Evolutionary conservation across 371 early-diverging fungal species (phyloP).

Genomic region (Sanchytrium tribonematis): DNA sequence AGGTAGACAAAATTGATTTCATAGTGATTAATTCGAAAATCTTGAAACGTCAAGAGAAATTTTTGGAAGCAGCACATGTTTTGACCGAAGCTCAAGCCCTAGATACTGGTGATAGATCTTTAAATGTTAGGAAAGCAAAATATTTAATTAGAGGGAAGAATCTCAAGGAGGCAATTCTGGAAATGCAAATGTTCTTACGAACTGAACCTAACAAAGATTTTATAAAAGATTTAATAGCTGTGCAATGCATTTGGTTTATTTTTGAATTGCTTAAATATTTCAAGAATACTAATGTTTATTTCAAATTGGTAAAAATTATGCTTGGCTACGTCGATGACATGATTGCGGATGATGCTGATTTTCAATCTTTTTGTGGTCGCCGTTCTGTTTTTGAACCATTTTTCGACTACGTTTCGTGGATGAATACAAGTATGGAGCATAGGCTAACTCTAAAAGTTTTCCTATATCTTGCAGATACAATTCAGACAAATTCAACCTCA

Average conservation of each 20-base stretch:
- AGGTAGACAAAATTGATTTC: neutral
- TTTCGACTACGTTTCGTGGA: neutral
- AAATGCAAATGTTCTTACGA: neutral
- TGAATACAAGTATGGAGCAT: neutral
- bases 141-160: neutral
- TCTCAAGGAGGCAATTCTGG: neutral
- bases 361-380: neutral
- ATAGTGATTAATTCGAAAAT: neutral
- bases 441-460: neutral
- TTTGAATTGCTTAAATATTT: neutral
- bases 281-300: neutral
- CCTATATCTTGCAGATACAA: neutral
- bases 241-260: neutral
- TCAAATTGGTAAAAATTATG: neutral
- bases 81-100: neutral
- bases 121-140: neutral
- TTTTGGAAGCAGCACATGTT: neutral
- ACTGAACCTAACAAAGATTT: neutral
- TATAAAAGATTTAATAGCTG: neutral
- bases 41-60: neutral
- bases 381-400: neutral
- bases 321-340: neutral
- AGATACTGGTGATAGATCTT: neutral
- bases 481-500: neutral
- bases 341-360: neutral